Base-by-base conservation (phyloP, 1,284 basidiomycete species). In the Ceratobasidium sp. region DNA sequence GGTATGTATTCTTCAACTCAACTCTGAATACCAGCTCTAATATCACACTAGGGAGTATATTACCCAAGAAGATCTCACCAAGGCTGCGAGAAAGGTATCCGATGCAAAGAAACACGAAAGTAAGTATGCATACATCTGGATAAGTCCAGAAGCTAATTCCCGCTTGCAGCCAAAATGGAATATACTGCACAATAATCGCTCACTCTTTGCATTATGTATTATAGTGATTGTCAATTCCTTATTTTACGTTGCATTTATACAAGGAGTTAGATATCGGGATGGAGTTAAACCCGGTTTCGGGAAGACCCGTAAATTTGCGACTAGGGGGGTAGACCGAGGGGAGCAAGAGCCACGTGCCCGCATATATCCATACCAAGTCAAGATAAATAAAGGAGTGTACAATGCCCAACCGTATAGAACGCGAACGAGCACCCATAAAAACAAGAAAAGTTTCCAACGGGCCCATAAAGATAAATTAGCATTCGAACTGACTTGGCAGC, bases 21-120 rank as follows among this genome's bases (percentile, higher is more conserved):
- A 25, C 5, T 50, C 11, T 16, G 47, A 9, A 16, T 59, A 29
- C 69, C 72, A 14, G 5, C 19, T n/a, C 42, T 53, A 68, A 54
- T 69, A 59, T 58, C 70, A 69, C 50, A 74, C 71, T 74, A 91
- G 95, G 70, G 94, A 96, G 75, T 95, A 92, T 71, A 81, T 95
- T 68, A 88, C 87, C 42, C 95, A 98, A 78, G 97, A 98, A 75
- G 96, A 99, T 79, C 83, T 98, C 70, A 94, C 93, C 74, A 99
- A 98, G 82, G 97, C 97, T n/a, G 94, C 93, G 16, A 84, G 97
- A 73, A 99, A 99, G 79, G 87, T 99, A 42, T 88, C 89, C 58
- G 96, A 98, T 74, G 89, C 92, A 29, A 97, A 97, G 87, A 97
- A 96, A 80, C 93, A 95, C 76, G 93, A 96, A 80, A 91, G 91